Conservation (phyloP, 2,329 filamentous ascomycete species). For the Colletotrichum tropicale region DNA sequence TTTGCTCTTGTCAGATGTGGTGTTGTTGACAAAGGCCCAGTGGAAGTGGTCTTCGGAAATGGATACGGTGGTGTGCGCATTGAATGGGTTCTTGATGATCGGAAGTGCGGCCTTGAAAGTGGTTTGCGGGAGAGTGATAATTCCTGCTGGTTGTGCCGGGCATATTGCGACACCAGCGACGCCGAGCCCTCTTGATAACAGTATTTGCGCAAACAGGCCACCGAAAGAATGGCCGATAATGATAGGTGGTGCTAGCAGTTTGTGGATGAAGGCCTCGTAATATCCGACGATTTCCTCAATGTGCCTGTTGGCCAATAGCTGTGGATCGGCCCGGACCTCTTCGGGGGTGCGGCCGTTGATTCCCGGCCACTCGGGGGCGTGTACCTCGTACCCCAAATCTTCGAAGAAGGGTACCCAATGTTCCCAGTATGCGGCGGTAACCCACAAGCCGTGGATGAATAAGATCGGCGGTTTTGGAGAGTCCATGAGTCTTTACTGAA, state of each 20-base stretch:
- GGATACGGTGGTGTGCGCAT: conserved; percentile 14
- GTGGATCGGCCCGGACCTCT: conserved; percentile 22
- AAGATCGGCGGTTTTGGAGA: conserved; percentile 16
- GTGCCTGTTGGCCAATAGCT: conserved; percentile 16
- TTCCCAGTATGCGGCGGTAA: conserved; percentile 27
- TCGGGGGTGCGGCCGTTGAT: conserved; percentile 23
- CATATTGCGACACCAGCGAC: conserved; percentile 20
- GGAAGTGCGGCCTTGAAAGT: conserved; percentile 22
- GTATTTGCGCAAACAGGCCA: conserved; percentile 25
- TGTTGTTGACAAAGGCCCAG: conserved; percentile 25
- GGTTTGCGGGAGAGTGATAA: conserved; percentile 17
- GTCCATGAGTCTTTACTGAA: not conserved
- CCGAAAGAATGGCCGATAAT: conserved; percentile 28
- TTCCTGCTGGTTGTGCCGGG: conserved; percentile 24
- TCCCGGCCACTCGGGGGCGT: conserved; percentile 27
- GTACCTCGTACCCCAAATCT: conserved; percentile 22
- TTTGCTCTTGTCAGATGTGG: conserved; percentile 16
- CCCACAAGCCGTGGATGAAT: conserved; percentile 27
- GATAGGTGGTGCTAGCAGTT: conserved; percentile 22
- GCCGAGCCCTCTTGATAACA: conserved; percentile 22
- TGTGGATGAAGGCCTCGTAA: conserved; percentile 23
- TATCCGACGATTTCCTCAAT: conserved; percentile 24
- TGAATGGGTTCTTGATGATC: conserved; percentile 22
- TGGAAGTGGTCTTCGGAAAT: conserved; percentile 24
- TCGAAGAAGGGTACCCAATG: conserved; percentile 22